These are phyloP conservation scores for Penicillium sp. DNA, from an alignment of 2,329 filamentous ascomycete genomes.

Conservation along the genomic window DNA sequence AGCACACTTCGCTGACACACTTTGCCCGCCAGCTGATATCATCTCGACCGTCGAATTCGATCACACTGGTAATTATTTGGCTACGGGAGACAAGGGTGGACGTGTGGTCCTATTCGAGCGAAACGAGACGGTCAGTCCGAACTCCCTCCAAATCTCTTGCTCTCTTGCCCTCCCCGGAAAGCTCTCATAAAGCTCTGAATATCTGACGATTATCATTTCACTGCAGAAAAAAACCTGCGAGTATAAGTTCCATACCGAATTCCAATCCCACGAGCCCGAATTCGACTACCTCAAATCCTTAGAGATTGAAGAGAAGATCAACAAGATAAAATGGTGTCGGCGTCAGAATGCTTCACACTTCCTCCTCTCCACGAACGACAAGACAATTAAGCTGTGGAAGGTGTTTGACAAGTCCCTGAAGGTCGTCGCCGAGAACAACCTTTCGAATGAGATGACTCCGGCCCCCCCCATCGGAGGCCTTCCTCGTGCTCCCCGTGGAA, in stretches of 20 bases:
- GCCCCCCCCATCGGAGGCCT: conserved; percentile 71
- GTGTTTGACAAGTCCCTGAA: conserved; percentile 99
- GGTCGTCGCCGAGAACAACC: conserved; percentile 97
- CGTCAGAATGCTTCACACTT: conserved; percentile 99
- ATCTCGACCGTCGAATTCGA: conserved; percentile 59
- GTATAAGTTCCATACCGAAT: conserved; percentile 99
- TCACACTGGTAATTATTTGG: conserved; percentile 57
- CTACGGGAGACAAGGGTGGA: conserved; percentile 58
- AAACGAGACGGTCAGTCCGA: conserved; percentile 79
- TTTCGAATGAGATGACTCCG: conserved; percentile 91
- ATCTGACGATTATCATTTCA: not conserved
- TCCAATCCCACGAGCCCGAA: conserved; percentile 98
- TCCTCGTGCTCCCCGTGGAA: conserved; percentile 70
- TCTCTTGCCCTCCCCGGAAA: no score
- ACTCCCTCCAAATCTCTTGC: no score
- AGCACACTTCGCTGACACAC: conserved; percentile 16
- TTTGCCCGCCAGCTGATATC: conserved; percentile 48
- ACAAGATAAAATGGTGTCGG: conserved; percentile 99
- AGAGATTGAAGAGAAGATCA: conserved; percentile 99
- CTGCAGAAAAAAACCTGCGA: conserved; percentile 98
- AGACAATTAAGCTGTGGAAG: conserved; percentile 99
- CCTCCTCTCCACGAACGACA: conserved; percentile 97
- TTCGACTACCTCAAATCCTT: conserved; percentile 99
- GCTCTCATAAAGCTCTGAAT: no score
- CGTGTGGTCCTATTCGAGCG: conserved; percentile 62